Conservation (phyloP, 2,329 filamentous ascomycete species). For the Aspergillus japonicus region DNA sequence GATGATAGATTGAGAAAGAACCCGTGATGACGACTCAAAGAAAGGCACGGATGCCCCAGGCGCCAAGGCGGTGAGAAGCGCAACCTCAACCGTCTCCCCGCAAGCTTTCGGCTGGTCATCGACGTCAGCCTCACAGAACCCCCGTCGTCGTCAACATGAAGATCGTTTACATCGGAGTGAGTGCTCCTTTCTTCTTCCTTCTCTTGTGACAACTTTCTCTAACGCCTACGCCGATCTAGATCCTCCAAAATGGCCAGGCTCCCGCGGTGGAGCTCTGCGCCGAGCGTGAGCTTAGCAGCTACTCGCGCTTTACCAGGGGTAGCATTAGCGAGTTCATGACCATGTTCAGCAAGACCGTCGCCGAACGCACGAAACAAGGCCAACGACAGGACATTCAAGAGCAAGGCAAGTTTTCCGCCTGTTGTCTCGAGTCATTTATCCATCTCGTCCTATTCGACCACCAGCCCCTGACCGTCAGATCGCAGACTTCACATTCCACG, state of each 20-base stretch:
- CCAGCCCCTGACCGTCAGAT: conserved; percentile 8
- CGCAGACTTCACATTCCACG: conserved; percentile 60
- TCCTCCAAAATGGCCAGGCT: conserved; percentile 76
- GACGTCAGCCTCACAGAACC: conserved; percentile 15
- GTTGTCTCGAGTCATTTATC: not conserved
- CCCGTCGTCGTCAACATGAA: conserved; percentile 63
- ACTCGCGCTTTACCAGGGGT: conserved; percentile 72
- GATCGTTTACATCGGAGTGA: conserved; percentile 82
- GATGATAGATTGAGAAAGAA: not conserved
- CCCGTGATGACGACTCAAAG: not conserved
- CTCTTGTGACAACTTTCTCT: not conserved
- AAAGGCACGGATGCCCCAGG: not conserved
- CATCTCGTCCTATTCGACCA: not conserved
- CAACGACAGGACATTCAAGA: conserved; percentile 78
- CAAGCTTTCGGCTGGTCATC: conserved; percentile 7
- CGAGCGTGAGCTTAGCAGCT: conserved; percentile 73
- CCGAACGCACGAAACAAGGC: conserved; percentile 77
- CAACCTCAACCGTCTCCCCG: conserved; percentile 2
- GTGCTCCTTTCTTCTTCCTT: conserved; percentile 29
- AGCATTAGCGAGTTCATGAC: conserved; percentile 71
- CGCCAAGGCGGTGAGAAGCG: conserved; percentile 4
- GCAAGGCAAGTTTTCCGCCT: conserved; percentile 26
- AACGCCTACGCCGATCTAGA: conserved; percentile 48
- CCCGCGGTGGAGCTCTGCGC: conserved; percentile 73
- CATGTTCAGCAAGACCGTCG: conserved; percentile 81